Evolutionary conservation across 257 asterid genomes (phyloP).

Genomic region (Henckelia pumila): DNA sequence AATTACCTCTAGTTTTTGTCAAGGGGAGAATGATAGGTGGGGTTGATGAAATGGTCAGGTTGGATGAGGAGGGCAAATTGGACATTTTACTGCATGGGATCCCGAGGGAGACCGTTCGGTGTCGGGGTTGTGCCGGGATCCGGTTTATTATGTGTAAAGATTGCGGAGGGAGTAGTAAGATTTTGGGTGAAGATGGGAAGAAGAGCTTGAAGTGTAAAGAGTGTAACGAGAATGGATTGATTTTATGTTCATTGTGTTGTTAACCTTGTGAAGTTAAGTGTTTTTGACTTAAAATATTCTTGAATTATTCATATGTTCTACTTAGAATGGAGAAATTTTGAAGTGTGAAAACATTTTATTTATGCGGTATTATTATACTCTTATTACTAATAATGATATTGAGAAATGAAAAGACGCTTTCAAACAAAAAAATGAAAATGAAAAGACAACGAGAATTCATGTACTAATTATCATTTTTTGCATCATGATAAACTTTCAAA

Average conservation of each 20-base stretch:
- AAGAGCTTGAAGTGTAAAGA: conserved; percentile 47
- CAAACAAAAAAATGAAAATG: too few relatives aligned
- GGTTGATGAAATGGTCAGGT: conserved; percentile 64
- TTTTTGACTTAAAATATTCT: background rate
- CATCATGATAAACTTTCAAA: too few relatives aligned
- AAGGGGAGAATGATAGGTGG: conserved; percentile 91
- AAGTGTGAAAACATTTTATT: too few relatives aligned
- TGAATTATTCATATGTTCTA: background rate
- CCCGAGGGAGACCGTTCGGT: conserved; percentile 44
- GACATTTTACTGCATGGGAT: conserved; percentile 55
- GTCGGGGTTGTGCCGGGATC: conserved; percentile 68
- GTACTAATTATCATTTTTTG: too few relatives aligned
- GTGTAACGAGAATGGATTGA: conserved; percentile 65
- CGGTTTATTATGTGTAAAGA: conserved; percentile 70
- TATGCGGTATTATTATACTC: too few relatives aligned
- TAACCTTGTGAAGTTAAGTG: background rate
- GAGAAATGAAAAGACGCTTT: too few relatives aligned
- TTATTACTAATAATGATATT: too few relatives aligned
- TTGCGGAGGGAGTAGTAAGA: conserved; percentile 80
- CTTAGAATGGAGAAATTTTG: too few relatives aligned
- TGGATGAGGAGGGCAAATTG: conserved; percentile 87
- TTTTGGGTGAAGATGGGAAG: conserved; percentile 57
- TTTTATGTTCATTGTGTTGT: conserved; percentile 46
- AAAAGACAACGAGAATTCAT: too few relatives aligned
- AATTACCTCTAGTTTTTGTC: conserved; percentile 76